Conservation (phyloP, 495 filamentous ascomycete genomes). For the Chlorociboria aeruginascens region DNA sequence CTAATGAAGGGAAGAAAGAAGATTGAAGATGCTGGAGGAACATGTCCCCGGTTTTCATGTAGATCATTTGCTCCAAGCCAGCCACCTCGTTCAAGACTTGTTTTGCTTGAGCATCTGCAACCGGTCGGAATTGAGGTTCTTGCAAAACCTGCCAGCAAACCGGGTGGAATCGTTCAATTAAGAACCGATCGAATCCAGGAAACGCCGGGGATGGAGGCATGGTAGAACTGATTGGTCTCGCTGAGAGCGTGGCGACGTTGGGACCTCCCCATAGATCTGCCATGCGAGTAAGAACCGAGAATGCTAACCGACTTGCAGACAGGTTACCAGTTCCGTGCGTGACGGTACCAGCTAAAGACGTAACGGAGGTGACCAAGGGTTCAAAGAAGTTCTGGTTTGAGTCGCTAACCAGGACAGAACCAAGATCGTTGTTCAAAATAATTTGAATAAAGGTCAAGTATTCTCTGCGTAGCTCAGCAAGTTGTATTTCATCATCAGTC, state of each 20-base stretch:
- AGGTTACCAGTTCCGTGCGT: conserved; percentile 49
- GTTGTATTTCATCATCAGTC: conserved; percentile 92
- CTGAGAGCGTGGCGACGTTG: conserved; percentile 46
- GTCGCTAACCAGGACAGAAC: conserved; percentile 74
- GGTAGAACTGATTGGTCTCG: conserved; percentile 29
- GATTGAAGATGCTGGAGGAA: conserved; percentile 37
- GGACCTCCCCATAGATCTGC: conserved; percentile 73
- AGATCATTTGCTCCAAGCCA: conserved; percentile 72
- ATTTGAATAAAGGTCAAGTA: conserved; percentile 83
- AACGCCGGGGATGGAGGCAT: conserved; percentile 39
- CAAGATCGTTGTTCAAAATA: conserved; percentile 81
- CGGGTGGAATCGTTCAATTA: conserved; percentile 77
- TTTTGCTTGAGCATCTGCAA: conserved; percentile 70
- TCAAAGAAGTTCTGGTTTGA: conserved; percentile 83
- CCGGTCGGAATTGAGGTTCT: conserved; percentile 60
- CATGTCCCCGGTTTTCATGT: conserved; percentile 63
- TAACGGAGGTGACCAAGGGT: conserved; percentile 68
- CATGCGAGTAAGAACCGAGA: conserved; percentile 71
- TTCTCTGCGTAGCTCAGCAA: conserved; percentile 81
- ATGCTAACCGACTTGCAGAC: conserved; percentile 67
- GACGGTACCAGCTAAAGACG: conserved; percentile 68
- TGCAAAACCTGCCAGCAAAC: conserved; percentile 77
- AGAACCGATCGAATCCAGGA: conserved; percentile 85
- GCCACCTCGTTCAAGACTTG: conserved; percentile 79
- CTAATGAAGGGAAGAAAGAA: conserved; percentile 35